Percentiles rank a stretch among this genome's conserved stretches.
Evolutionary conservation across 1,284 basidiomycete species (phyloP).

Genomic region (Pseudozyma thailandica): DNA sequence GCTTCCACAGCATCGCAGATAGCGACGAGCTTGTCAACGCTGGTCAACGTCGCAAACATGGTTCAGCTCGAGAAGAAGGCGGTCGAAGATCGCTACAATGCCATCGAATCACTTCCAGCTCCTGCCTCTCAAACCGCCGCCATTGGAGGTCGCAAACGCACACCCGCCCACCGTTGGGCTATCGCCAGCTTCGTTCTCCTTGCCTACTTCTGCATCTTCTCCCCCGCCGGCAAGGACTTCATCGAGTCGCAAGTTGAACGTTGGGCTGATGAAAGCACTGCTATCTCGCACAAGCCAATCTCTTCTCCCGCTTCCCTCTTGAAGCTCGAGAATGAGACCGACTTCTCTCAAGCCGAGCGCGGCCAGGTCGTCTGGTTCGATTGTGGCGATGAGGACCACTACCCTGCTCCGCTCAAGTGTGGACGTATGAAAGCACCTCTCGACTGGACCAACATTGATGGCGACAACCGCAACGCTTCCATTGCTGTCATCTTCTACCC

Average conservation of each 20-base stretch:
- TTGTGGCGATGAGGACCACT: slow-evolving; percentile 39
- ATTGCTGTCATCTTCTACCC: slow-evolving; percentile 53
- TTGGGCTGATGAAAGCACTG: background rate
- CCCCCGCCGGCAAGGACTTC: slow-evolving; percentile 13
- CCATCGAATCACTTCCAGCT: slow-evolving; percentile 21
- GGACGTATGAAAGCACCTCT: slow-evolving; percentile 53
- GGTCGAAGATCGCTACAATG: slow-evolving; percentile 33
- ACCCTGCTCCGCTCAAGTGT: slow-evolving; percentile 44
- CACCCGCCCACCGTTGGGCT: slow-evolving; percentile 20
- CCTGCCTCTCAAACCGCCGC: slow-evolving; percentile 15
- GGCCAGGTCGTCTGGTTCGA: slow-evolving; percentile 47
- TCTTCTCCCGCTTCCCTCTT: background rate
- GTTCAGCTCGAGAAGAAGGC: slow-evolving; percentile 21
- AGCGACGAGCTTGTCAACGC: background rate
- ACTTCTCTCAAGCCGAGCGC: slow-evolving; percentile 36
- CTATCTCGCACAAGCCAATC: background rate
- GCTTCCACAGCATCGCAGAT: background rate
- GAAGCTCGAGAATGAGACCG: slow-evolving; percentile 40
- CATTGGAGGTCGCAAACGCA: slow-evolving; percentile 11
- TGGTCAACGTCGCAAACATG: slow-evolving; percentile 12
- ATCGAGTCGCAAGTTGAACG: slow-evolving; percentile 19
- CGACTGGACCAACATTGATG: slow-evolving; percentile 46
- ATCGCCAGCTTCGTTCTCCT: slow-evolving; percentile 10
- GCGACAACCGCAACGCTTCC: slow-evolving; percentile 44
- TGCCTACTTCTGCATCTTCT: slow-evolving; percentile 23